Conservation (phyloP, 202 grass and related monocot species). For the Panicum hallii region DNA sequence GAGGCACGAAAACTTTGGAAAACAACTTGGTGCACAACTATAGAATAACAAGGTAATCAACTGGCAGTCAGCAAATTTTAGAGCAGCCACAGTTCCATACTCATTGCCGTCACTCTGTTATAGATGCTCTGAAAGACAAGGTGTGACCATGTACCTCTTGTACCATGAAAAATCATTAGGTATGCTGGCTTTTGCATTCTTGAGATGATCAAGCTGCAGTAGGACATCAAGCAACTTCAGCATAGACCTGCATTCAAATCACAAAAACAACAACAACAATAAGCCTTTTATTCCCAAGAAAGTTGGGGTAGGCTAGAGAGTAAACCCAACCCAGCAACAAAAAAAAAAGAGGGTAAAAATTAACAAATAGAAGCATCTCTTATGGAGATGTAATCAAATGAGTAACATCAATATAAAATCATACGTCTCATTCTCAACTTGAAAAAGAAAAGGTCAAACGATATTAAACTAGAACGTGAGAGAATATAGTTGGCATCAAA, state of each 20-base stretch:
- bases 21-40: constrained; percentile 9
- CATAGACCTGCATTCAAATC: constrained; percentile 79
- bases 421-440: constrained; percentile 14
- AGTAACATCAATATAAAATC: constrained; percentile 39
- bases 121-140: constrained; percentile 28
- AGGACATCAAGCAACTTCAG: constrained; percentile 95
- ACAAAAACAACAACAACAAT: constrained; percentile 18
- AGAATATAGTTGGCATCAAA: constrained; percentile 34
- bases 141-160: constrained; percentile 73
- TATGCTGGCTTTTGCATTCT: constrained; percentile 99
- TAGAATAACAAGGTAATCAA: constrained; percentile 33
- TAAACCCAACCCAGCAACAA: background rate
- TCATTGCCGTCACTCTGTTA: constrained; percentile 24
- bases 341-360: background rate
- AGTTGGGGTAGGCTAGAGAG: background rate
- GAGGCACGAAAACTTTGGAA: background rate
- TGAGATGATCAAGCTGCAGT: constrained; percentile 98
- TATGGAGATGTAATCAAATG: constrained; percentile 33
- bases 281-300: constrained; percentile 6
- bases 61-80: constrained; percentile 20
- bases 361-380: background rate
- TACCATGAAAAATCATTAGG: constrained; percentile 99
- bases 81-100: background rate
- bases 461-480: constrained; percentile 18
- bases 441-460: constrained; percentile 9